Percentiles rank a stretch among this genome's conserved stretches.
Conservation (phyloP, 768 basidiomycete species). For the Leccinum truebloodii region DNA sequence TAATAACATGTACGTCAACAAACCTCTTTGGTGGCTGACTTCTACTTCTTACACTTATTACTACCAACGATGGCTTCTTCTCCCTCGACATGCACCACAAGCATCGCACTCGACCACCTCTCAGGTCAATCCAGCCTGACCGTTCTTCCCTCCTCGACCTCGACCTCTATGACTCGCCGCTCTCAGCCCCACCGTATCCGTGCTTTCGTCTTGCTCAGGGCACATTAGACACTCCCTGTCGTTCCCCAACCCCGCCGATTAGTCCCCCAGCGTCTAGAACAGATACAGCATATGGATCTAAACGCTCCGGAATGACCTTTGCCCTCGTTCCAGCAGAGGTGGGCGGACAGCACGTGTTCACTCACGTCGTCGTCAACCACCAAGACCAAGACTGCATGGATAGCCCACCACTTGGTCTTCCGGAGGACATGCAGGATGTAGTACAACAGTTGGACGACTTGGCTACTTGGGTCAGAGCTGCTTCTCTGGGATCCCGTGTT, state of each 20-base stretch:
- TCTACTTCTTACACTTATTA: no score
- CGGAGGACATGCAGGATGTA: slow-evolving; percentile 29
- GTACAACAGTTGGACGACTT: slow-evolving; percentile 30
- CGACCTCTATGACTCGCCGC: neutral
- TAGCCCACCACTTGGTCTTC: slow-evolving; percentile 19
- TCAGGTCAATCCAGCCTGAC: slow-evolving; percentile 13
- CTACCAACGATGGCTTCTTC: neutral
- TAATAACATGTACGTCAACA: no score
- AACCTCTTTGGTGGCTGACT: no score
- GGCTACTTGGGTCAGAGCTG: slow-evolving; percentile 27
- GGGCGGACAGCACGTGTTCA: slow-evolving; percentile 15
- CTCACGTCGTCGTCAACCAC: slow-evolving; percentile 16
- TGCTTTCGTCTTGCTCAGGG: neutral
- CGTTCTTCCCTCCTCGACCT: no score
- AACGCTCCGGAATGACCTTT: slow-evolving; percentile 21
- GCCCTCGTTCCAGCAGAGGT: slow-evolving; percentile 16
- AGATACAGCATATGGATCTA: slow-evolving; percentile 12
- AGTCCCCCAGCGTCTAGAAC: slow-evolving; percentile 13
- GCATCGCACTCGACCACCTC: slow-evolving; percentile 14
- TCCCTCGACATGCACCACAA: neutral
- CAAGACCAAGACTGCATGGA: neutral
- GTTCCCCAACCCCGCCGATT: slow-evolving; percentile 20
- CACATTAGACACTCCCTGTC: neutral
- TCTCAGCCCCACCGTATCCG: neutral
- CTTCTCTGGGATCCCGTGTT: slow-evolving; percentile 13